Evolutionary conservation across 2,329 filamentous ascomycete species (phyloP), one percentile per base, ranked within the genome.

Genomic region (Neofusicoccum kwambonambiense): DNA sequence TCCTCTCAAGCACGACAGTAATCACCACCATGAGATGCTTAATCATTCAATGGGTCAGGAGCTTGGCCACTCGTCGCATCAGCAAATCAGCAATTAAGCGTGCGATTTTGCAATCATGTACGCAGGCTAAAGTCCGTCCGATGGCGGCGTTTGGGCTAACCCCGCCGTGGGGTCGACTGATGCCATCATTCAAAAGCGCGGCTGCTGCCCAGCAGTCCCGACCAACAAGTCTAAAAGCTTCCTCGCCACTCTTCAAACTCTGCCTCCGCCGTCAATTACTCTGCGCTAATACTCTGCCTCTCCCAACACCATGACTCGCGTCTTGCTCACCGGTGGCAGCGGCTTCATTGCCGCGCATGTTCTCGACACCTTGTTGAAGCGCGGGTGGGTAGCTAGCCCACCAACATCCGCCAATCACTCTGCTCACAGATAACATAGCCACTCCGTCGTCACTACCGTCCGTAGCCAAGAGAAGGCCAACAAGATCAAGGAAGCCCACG

Each of bases 301-400:
- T 31, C 56, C 6, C 4, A 12, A n/a, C 37, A 64, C 27, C n/a
- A 49, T 79, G 76, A 77, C 77, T 42, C 73, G 76, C 57, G 76
- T 79, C 62, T 69, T 79, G 3, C 74, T 79, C 45, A 78, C 76
- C 19, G 84, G 87, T 69, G 87, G 86, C 65, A 85, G 81, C 68
- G 87, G 87, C 77, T 89, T 89, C 76, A 89, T 89, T 68, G 87
- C 87, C 66, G 86, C 86, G 44, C 87, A 89, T 70, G 83, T 86
- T n/a, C 78, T 89, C 31, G 85, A 89, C 68, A 76, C 82, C 19
- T 80, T 89, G 37, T 79, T 89, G 49, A 76, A 85, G 65, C 80
- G 78, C 67, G 83, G 81, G 79, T 80, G 69, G 67, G 72, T 66
- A 12, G 15, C 27, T n/a, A n/a, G 31, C 42, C n/a, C 12, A 3